phyloP scores from a whole-genome alignment of 1,284 basidiomycete species.

The Papiliotrema flavescens region DNA sequence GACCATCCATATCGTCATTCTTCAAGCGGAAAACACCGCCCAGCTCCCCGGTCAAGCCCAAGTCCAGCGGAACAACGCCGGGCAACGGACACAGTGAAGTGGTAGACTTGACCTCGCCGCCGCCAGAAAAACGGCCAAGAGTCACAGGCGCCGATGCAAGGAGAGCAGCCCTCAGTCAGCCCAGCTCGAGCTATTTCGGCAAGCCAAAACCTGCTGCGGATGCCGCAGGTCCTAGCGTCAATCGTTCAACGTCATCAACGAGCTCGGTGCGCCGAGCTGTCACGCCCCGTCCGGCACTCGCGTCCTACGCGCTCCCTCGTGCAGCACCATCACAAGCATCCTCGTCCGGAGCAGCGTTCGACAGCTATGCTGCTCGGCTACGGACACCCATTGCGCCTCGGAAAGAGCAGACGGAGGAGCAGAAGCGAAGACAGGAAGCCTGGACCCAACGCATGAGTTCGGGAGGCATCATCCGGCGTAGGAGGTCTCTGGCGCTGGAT shows the following conservation, averaged over 20 bases:
- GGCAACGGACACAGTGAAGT: conserved; percentile 16
- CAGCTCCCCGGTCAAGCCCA: conserved; percentile 3
- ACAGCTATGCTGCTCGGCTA: not conserved
- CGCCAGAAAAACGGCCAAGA: conserved; percentile 27
- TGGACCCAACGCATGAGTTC: conserved; percentile 31
- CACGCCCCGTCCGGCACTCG: not conserved
- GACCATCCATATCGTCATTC: conserved; percentile 43
- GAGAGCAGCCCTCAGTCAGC: not conserved
- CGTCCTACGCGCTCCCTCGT: not conserved
- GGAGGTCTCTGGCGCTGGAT: conserved; percentile 45
- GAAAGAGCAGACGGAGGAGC: conserved; percentile 20
- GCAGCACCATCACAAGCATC: not conserved
- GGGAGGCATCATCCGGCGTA: conserved; percentile 32
- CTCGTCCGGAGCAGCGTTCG: not conserved
- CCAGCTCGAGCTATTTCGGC: conserved; percentile 28
- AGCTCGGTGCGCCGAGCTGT: not conserved
- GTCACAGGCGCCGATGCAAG: not conserved
- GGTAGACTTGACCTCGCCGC: conserved; percentile 35
- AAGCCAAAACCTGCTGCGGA: not conserved
- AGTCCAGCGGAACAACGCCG: too few species aligned
- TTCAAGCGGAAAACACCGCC: conserved; percentile 42
- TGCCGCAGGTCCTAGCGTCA: not conserved
- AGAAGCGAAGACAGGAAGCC: conserved; percentile 29
- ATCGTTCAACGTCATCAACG: too few species aligned
- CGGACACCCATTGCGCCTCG: conserved; percentile 2